Conservation (phyloP, 495 filamentous ascomycete species). For the Lichina pygmaea region DNA sequence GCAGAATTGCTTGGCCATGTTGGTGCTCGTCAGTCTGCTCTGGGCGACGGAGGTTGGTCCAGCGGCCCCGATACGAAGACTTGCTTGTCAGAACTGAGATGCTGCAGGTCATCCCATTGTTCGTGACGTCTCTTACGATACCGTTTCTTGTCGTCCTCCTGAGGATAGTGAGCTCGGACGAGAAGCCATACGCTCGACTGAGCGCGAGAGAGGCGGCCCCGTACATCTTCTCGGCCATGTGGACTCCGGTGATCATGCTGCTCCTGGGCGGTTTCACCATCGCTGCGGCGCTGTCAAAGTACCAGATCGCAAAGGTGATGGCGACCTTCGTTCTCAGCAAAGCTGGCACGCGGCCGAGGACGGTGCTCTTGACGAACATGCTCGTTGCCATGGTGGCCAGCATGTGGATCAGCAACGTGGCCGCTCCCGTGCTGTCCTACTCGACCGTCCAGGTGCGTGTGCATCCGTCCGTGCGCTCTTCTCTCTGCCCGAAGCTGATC, state of each 20-base stretch:
- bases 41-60: constrained; percentile 79
- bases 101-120: constrained; percentile 67
- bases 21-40: constrained; percentile 77
- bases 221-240: constrained; percentile 84
- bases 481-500: not conserved
- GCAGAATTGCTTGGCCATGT: constrained; percentile 83
- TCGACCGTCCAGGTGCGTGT: constrained; percentile 62
- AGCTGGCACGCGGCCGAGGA: constrained; percentile 67
- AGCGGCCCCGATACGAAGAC: not conserved
- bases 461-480: constrained; percentile 3
- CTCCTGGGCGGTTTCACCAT: constrained; percentile 90
- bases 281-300: constrained; percentile 85
- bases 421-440: constrained; percentile 92
- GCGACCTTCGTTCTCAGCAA: constrained; percentile 94
- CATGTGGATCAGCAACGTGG: constrained; percentile 98
- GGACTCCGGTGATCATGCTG: constrained; percentile 98
- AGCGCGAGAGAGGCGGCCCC: constrained; percentile 45
- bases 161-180: constrained; percentile 52
- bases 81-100: not conserved
- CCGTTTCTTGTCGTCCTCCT: constrained; percentile 82
- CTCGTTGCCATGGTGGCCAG: constrained; percentile 91
- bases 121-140: constrained; percentile 82
- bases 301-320: constrained; percentile 89
- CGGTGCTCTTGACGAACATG: constrained; percentile 87
- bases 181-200: constrained; percentile 39